phyloP scores from a whole-genome alignment of 2,329 filamentous ascomycete genomes.

The Didymella segeticola region DNA sequence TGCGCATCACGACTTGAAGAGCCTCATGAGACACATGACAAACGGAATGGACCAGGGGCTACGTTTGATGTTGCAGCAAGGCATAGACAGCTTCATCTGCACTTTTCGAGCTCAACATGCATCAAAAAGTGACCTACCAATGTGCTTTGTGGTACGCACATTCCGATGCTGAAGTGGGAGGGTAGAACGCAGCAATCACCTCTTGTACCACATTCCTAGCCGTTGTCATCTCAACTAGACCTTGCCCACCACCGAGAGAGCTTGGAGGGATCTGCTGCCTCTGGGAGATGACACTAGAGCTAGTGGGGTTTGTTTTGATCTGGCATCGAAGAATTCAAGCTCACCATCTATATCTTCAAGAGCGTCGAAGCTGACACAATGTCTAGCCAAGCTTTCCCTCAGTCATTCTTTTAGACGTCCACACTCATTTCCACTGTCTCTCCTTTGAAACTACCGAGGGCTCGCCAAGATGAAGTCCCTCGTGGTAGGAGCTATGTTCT shows the following conservation, averaged over 20 bases:
- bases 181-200: slow-evolving; percentile 9
- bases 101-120: background rate
- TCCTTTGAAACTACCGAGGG: slow-evolving; percentile 2
- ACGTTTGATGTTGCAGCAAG: slow-evolving; percentile 8
- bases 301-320: slow-evolving; percentile 16
- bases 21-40: slow-evolving; percentile 5
- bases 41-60: slow-evolving; percentile 8
- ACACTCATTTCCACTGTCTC: slow-evolving; percentile 18
- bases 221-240: slow-evolving; percentile 1
- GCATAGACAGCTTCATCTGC: background rate
- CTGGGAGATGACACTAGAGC: background rate
- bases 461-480: slow-evolving; percentile 17
- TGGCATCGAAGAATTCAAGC: slow-evolving; percentile 12
- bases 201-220: slow-evolving; percentile 13
- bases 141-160: background rate
- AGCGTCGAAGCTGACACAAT: slow-evolving; percentile 13
- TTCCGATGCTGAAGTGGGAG: slow-evolving; percentile 10
- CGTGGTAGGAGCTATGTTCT: slow-evolving; percentile 17
- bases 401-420: slow-evolving; percentile 15
- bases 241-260: background rate
- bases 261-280: background rate
- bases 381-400: slow-evolving; percentile 20
- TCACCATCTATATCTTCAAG: slow-evolving; percentile 13
- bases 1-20: slow-evolving; percentile 1
- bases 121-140: background rate